A percentile compares a stretch with the other conserved stretches of the same genome.
phyloP scores from a whole-genome alignment of 2,329 filamentous ascomycete species.

The Aspergillus sp. region DNA sequence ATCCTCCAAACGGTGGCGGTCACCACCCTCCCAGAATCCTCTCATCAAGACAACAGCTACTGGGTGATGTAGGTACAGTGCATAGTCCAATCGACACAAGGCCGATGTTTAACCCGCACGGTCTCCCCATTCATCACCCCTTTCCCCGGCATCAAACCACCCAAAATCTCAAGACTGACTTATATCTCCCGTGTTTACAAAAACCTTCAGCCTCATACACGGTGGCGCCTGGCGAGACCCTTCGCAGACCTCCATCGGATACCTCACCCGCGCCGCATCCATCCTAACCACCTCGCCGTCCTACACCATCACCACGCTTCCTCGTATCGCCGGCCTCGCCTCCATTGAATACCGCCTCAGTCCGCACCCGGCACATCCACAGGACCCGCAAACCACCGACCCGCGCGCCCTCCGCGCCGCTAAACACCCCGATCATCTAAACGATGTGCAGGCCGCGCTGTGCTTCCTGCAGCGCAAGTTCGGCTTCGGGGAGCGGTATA shows the following conservation, averaged over 20 bases:
- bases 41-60: slow-evolving; percentile 24
- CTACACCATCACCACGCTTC: slow-evolving; percentile 7
- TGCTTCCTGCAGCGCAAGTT: slow-evolving; percentile 43
- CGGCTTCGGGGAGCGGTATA: slow-evolving; percentile 38
- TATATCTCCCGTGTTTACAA: background rate
- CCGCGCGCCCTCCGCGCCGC: slow-evolving; percentile 34
- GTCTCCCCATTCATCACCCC: background rate
- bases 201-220: slow-evolving; percentile 43
- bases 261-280: slow-evolving; percentile 34
- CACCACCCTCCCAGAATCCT: slow-evolving; percentile 20
- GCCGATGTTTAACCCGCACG: background rate
- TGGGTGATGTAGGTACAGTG: slow-evolving; percentile 41
- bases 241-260: slow-evolving; percentile 34
- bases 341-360: slow-evolving; percentile 50
- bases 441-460: slow-evolving; percentile 42
- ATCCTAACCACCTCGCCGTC: slow-evolving; percentile 28
- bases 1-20: slow-evolving; percentile 36
- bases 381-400: slow-evolving; percentile 30
- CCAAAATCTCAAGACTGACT: background rate
- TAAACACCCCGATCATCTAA: slow-evolving; percentile 47
- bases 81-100: background rate
- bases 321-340: slow-evolving; percentile 41
- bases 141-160: background rate
- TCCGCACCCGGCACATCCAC: slow-evolving; percentile 40
- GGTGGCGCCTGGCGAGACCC: slow-evolving; percentile 53